Conservation (phyloP, 345 rosid species). For the Sisymbrium altissimum region DNA sequence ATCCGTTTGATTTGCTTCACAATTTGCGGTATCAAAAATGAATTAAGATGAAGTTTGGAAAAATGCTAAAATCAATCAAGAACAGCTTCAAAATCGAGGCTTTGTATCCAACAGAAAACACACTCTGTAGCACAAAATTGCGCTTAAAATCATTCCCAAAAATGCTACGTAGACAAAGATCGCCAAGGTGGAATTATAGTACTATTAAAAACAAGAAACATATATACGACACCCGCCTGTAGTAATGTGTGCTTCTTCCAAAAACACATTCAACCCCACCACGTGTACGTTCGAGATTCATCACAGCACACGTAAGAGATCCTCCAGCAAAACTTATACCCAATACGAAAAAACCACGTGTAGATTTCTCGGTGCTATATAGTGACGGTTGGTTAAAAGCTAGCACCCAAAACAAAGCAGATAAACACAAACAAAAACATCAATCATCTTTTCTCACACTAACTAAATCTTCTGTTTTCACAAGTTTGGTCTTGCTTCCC, state of each 20-base stretch:
- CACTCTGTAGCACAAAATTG: conserved; percentile 20
- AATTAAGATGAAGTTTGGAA: background rate
- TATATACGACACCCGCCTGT: background rate
- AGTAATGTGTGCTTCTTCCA: conserved; percentile 2
- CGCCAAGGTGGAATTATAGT: background rate
- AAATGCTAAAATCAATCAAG: too few relatives aligned
- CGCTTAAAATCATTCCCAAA: background rate
- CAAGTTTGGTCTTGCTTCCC: background rate
- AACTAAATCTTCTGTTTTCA: background rate
- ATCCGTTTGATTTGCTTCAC: conserved; percentile 31
- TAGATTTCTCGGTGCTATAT: conserved; percentile 38
- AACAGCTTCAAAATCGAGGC: conserved; percentile 1
- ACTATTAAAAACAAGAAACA: background rate
- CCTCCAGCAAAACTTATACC: background rate
- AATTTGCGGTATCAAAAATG: background rate
- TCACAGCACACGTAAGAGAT: conserved; percentile 43
- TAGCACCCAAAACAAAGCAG: background rate
- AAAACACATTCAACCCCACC: conserved; percentile 9
- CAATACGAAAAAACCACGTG: background rate
- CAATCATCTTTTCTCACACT: background rate
- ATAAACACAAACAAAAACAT: background rate
- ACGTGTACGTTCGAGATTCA: conserved; percentile 48
- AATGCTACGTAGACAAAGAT: background rate
- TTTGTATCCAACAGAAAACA: conserved; percentile 43
- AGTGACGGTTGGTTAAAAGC: background rate